Evolutionary conservation across 352 stramenopile genomes (phyloP).

Genomic region (Phytophthora capsici): DNA sequence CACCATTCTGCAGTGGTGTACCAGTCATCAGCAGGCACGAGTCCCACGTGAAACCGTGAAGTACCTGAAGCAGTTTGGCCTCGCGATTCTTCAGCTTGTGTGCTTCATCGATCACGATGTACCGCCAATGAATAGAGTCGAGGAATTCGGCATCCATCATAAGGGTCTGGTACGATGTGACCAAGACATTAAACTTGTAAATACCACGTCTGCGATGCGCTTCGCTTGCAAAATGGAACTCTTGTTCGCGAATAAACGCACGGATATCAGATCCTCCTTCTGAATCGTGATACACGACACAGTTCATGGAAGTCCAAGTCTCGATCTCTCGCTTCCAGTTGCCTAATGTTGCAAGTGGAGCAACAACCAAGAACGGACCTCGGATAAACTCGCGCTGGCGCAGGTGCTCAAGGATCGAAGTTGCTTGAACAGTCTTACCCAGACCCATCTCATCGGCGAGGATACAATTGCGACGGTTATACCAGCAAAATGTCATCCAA

Average conservation of each 20-base stretch:
- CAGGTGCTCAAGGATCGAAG: conserved; percentile 95
- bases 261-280: conserved; percentile 92
- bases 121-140: conserved; percentile 94
- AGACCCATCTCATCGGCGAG: conserved; percentile 91
- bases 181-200: conserved; percentile 96
- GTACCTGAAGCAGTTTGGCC: conserved; percentile 92
- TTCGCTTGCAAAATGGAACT: conserved; percentile 96
- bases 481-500: conserved; percentile 98
- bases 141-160: conserved; percentile 94
- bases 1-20: conserved; percentile 99
- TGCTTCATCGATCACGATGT: conserved; percentile 99
- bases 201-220: conserved; percentile 73
- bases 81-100: conserved; percentile 99
- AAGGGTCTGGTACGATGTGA: conserved; percentile 98
- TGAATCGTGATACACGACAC: conserved; percentile 98
- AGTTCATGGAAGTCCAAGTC: conserved; percentile 99
- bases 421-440: conserved; percentile 93
- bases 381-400: conserved; percentile 91
- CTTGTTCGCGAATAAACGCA: conserved; percentile 94
- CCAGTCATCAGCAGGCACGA: conserved; percentile 97
- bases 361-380: conserved; percentile 98
- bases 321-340: conserved; percentile 99
- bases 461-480: conserved; percentile 96
- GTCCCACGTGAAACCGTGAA: conserved; percentile 87
- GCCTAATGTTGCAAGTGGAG: conserved; percentile 96